These are phyloP conservation scores for Annulohypoxylon moriforme DNA, from an alignment of 495 filamentous ascomycete species.

Conservation along the genomic window DNA sequence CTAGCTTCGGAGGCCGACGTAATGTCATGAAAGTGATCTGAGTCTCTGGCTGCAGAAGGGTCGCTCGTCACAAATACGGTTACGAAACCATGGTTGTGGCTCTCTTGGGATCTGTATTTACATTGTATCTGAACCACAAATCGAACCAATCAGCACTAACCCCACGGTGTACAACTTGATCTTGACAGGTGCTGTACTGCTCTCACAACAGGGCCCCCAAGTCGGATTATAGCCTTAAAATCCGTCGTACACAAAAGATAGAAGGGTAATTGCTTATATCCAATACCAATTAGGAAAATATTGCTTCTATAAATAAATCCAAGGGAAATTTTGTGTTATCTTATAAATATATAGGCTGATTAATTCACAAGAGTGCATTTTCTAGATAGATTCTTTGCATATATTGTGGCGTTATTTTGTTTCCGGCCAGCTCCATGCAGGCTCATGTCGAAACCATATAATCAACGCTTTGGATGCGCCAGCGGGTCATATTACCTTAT, in stretches of 20 bases:
- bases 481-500: constrained; percentile 29
- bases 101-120: constrained; percentile 14
- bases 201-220: not conserved
- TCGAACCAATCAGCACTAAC: not conserved
- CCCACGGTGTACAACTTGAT: not conserved
- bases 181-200: not conserved
- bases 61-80: constrained; percentile 17
- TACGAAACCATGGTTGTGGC: constrained; percentile 1
- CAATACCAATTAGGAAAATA: not conserved
- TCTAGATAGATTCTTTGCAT: not conserved
- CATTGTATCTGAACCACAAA: constrained; percentile 12
- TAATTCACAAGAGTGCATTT: not conserved
- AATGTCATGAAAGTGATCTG: constrained; percentile 30
- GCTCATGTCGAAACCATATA: constrained; percentile 17
- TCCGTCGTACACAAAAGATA: constrained; percentile 2
- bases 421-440: not conserved
- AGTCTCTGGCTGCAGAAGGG: constrained; percentile 21
- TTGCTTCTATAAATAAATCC: constrained; percentile 27
- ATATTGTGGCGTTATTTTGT: constrained; percentile 21
- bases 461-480: constrained; percentile 6
- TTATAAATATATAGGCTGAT: constrained; percentile 25
- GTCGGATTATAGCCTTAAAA: not conserved
- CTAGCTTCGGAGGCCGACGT: constrained; percentile 8
- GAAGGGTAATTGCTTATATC: not conserved
- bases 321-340: not conserved